Base-by-base conservation (phyloP, 2,329 filamentous ascomycete genomes). In the Macroventuria anomochaeta region DNA sequence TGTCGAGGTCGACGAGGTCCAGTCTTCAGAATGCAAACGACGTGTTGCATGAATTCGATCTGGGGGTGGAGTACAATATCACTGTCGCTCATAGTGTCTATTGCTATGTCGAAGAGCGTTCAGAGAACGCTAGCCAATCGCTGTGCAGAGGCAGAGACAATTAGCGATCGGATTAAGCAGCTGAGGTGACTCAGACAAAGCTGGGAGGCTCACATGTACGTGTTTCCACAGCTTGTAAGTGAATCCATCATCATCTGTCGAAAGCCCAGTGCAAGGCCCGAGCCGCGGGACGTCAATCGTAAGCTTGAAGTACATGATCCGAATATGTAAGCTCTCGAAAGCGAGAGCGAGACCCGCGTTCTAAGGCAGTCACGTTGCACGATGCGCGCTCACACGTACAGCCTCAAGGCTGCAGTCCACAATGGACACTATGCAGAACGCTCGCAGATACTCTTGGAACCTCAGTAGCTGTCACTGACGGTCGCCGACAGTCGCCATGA, bases 1-100 rank as follows among this genome's bases (percentile, higher is more conserved):
- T 23, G 31, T 49, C 7, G 48, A 33, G 4, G 60, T 62, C 32
- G 40, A 36, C 1, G 10, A 53, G 2, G 23, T n/a, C n/a, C n/a
- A n/a, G n/a, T n/a, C n/a, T n/a, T n/a, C n/a, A n/a, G n/a, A n/a
- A n/a, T n/a, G n/a, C n/a, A n/a, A n/a, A n/a, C n/a, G n/a, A n/a
- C n/a, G n/a, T 46, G 56, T 59, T 42, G 58, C 21, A 23, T 18
- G 5, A 18, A 8, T 2, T 7, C 15, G 25, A 23, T 8, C 20
- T 18, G 6, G 15, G n/a, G 37, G n/a, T 28, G 37, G 21, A 17
- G 10, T 12, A 18, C 21, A 39, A 7, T 3, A 28, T 7, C 18
- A 23, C 5, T 7, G 18, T 28, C 10, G 10, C n/a, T n/a, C 23
- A 4, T 7, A 28, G 23, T 26, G 23, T 5, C 8, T 8, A 25